Conservation (phyloP, 805 yeast species). For the Cyberlindnera suaveolens region DNA sequence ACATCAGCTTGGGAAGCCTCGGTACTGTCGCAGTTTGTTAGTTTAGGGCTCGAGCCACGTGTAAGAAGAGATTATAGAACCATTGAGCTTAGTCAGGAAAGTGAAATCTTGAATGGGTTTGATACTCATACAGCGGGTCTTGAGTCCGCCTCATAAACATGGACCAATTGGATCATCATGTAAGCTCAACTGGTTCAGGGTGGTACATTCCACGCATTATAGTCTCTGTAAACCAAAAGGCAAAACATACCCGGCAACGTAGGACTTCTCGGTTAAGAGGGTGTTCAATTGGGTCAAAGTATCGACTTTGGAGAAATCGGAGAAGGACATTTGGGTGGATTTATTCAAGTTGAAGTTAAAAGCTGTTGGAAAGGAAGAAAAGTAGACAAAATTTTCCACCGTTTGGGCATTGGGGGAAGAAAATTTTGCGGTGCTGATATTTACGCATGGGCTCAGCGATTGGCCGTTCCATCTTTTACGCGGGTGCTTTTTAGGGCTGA, state of each 20-base stretch:
- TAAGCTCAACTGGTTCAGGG: constrained; percentile 3
- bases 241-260: constrained; percentile 86
- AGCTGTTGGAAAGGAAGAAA: neutral
- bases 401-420: neutral
- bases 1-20: constrained; percentile 96
- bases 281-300: constrained; percentile 70
- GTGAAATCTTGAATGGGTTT: constrained; percentile 39
- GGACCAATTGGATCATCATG: constrained; percentile 86
- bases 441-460: neutral
- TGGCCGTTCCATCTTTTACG: neutral
- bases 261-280: constrained; percentile 86
- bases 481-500: neutral
- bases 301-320: constrained; percentile 77
- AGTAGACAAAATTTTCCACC: constrained; percentile 1
- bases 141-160: constrained; percentile 94
- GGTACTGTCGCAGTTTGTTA: constrained; percentile 42
- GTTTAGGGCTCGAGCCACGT: neutral
- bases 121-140: constrained; percentile 96
- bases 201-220: neutral
- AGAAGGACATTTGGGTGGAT: constrained; percentile 51
- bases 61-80: neutral
- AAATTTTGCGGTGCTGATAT: neutral
- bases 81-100: constrained; percentile 26
- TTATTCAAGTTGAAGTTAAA: neutral
- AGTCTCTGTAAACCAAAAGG: neutral